Conservation (phyloP, 1,284 basidiomycete species). For the Papiliotrema nemorosa region DNA sequence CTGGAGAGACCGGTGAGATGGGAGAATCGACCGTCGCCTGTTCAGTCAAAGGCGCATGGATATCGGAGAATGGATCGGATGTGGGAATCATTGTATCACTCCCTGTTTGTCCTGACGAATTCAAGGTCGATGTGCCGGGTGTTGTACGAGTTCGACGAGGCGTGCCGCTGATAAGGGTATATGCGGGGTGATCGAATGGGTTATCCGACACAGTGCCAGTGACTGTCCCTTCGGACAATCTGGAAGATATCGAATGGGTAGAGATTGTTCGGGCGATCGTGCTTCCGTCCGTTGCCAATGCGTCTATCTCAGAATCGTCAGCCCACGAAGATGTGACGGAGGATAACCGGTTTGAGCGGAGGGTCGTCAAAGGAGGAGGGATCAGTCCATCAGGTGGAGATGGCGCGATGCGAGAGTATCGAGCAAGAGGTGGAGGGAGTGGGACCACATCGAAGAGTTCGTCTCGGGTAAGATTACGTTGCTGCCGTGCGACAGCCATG, state of each 20-base stretch:
- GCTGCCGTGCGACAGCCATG: too few relatives aligned
- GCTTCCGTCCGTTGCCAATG: conserved; percentile 3
- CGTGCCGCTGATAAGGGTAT: not conserved
- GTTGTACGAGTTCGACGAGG: not conserved
- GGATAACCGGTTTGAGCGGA: not conserved
- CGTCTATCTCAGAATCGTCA: conserved; percentile 7
- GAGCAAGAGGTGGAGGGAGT: conserved; percentile 2
- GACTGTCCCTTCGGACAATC: not conserved
- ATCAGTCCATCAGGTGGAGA: not conserved
- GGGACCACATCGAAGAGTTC: conserved; percentile 1
- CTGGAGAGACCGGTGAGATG: not conserved
- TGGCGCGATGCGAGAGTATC: not conserved
- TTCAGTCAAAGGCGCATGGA: not conserved
- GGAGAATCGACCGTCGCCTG: not conserved
- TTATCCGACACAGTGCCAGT: not conserved
- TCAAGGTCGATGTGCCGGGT: too few relatives aligned
- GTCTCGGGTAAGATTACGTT: not conserved
- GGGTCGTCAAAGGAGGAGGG: not conserved
- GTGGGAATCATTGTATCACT: not conserved
- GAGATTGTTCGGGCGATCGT: conserved; percentile 2
- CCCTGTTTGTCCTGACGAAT: not conserved
- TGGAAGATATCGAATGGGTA: conserved; percentile 1
- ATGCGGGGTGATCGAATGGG: conserved; percentile 10
- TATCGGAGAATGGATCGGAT: conserved; percentile 1
- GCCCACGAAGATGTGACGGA: not conserved